phyloP scores from a whole-genome alignment of 495 filamentous ascomycete species.

The Neurospora sp. region DNA sequence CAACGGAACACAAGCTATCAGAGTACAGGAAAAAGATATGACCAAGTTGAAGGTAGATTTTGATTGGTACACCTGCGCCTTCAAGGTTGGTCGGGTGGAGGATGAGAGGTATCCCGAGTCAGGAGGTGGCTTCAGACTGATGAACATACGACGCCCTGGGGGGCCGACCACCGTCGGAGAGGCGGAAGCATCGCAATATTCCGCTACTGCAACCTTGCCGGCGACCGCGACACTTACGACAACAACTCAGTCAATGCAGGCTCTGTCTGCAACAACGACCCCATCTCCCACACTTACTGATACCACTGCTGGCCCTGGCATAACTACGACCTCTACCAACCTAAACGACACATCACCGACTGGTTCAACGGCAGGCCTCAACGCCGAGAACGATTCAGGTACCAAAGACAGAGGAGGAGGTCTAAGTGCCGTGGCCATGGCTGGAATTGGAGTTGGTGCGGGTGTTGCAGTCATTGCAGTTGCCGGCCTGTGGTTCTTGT shows the following conservation, averaged over 20 bases:
- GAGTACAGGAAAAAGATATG: neutral
- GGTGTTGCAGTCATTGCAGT: slow-evolving; percentile 14
- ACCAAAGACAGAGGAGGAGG: neutral
- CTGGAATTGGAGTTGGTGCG: slow-evolving; percentile 18
- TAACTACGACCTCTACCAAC: neutral
- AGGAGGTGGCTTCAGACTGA: neutral
- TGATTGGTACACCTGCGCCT: too few species aligned
- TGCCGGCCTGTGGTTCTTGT: slow-evolving; percentile 1
- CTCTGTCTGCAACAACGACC: neutral
- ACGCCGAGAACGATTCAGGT: neutral
- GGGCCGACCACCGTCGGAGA: neutral
- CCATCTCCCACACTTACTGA: neutral
- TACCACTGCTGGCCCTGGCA: neutral
- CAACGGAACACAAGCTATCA: neutral
- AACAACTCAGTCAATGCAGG: too few species aligned
- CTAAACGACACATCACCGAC: neutral
- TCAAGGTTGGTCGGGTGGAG: too few species aligned
- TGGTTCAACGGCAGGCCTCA: neutral
- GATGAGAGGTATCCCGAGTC: neutral
- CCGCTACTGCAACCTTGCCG: neutral
- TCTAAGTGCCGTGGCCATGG: slow-evolving; percentile 17
- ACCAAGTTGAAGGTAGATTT: too few species aligned
- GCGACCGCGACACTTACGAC: neutral
- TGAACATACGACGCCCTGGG: neutral
- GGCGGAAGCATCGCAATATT: neutral